Conservation (phyloP, 169 alveolate genomes). For the Babesia bigemina region DNA sequence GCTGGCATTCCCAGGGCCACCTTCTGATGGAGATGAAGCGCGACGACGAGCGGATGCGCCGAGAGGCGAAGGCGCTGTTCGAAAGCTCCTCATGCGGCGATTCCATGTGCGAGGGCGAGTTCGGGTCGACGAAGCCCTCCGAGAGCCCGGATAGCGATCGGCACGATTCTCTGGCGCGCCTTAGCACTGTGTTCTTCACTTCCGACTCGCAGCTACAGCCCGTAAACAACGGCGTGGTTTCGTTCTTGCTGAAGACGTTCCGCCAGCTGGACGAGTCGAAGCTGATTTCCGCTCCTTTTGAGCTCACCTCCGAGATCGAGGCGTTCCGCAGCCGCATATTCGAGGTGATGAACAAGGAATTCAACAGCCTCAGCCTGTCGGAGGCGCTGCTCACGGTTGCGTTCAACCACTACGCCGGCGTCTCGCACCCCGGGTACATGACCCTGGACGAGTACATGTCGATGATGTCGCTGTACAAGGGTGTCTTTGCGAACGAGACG, state of each 20-base stretch:
- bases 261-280: conserved; percentile 22
- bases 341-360: conserved; percentile 22
- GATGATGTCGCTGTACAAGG: conserved; percentile 45
- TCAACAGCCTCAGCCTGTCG: conserved; percentile 10
- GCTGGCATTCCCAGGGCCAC: conserved; percentile 48
- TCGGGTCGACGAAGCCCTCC: background rate
- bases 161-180: background rate
- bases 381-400: conserved; percentile 63
- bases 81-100: conserved; percentile 23
- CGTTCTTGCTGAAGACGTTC: conserved; percentile 36
- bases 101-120: conserved; percentile 23
- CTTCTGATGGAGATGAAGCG: conserved; percentile 47
- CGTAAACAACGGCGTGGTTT: conserved; percentile 25
- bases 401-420: conserved; percentile 64
- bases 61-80: conserved; percentile 12
- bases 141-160: background rate
- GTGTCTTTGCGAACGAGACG: conserved; percentile 64
- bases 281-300: conserved; percentile 39
- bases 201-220: conserved; percentile 24
- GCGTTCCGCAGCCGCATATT: conserved; percentile 32
- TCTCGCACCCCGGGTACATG: conserved; percentile 46
- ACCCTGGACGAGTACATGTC: conserved; percentile 47
- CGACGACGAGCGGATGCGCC: conserved; percentile 23
- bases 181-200: conserved; percentile 16
- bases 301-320: conserved; percentile 32